These are phyloP conservation scores for Flaveria floridana DNA, from an alignment of 140 eudicot genomes.

Conservation along the genomic window DNA sequence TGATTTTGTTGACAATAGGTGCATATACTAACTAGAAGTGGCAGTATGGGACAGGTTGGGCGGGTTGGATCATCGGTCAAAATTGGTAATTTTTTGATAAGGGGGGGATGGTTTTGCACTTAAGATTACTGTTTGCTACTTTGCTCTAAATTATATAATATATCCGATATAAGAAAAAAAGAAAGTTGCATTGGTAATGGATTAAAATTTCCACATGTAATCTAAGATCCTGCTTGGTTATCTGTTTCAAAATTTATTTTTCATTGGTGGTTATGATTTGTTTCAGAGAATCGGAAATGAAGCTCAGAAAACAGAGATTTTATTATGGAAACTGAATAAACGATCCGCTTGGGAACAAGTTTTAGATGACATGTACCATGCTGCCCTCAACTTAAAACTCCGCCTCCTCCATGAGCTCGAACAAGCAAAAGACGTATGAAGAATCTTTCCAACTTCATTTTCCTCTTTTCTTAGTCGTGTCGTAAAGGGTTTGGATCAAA, in stretches of 20 bases:
- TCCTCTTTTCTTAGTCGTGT: not conserved
- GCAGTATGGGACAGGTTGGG: not conserved
- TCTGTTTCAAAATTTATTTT: not conserved
- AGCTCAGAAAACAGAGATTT: constrained; percentile 39
- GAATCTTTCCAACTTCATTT: constrained; percentile 1
- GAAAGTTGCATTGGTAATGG: not conserved
- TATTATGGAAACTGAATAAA: constrained; percentile 64
- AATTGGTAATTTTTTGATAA: not conserved
- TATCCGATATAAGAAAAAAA: not conserved
- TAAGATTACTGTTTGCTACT: not conserved
- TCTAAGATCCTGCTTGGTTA: not conserved
- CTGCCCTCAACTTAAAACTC: constrained; percentile 71
- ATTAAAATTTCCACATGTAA: not conserved
- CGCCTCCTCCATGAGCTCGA: constrained; percentile 60
- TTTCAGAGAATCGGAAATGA: constrained; percentile 35
- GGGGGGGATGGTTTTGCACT: not conserved
- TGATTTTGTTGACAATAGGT: not conserved
- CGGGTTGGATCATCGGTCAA: not conserved
- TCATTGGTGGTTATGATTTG: not conserved
- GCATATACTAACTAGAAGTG: not conserved
- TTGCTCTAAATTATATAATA: not conserved
- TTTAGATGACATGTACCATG: constrained; percentile 90
- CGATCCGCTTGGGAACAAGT: constrained; percentile 50
- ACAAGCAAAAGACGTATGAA: constrained; percentile 63
- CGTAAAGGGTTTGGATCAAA: not conserved